Conservation (phyloP, 352 stramenopile species). For the Pythium plurisporium region DNA sequence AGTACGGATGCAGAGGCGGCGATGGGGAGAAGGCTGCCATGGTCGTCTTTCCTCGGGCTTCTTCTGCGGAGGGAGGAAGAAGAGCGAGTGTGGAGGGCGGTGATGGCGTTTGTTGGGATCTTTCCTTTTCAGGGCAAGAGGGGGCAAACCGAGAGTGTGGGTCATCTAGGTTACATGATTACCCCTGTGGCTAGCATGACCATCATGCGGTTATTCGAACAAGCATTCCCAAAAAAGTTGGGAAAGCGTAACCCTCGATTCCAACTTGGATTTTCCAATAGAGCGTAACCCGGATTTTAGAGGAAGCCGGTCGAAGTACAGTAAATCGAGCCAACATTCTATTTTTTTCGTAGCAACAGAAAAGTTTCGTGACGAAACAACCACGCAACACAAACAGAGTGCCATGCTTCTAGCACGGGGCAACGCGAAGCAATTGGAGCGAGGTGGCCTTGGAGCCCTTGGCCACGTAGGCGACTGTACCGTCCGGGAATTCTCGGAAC, state of each 20-base stretch:
- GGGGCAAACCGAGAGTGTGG: constrained; percentile 2
- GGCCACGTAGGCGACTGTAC: constrained; percentile 48
- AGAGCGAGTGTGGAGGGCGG: too few relatives aligned
- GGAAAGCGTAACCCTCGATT: too few relatives aligned
- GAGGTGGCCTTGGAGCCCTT: constrained; percentile 36
- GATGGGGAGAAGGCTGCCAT: constrained; percentile 3
- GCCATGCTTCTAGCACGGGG: constrained; percentile 34
- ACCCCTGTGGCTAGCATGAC: background rate
- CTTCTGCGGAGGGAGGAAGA: too few relatives aligned
- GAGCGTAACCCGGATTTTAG: constrained; percentile 2
- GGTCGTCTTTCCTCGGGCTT: background rate
- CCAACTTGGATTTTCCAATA: too few relatives aligned
- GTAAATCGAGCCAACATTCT: background rate
- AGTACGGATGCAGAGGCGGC: constrained; percentile 41
- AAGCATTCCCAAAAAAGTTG: background rate
- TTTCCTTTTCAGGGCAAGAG: background rate
- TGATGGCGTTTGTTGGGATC: too few relatives aligned
- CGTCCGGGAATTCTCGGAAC: constrained; percentile 45
- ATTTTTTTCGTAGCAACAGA: constrained; percentile 4
- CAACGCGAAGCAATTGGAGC: constrained; percentile 49
- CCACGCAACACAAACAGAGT: too few relatives aligned
- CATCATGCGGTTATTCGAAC: too few relatives aligned
- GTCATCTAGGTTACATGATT: constrained; percentile 5
- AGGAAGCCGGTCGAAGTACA: background rate
- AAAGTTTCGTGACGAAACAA: too few relatives aligned